Evolutionary conservation across 176 grass and related monocot species (phyloP).

Genomic region (Phyllostachys edulis): DNA sequence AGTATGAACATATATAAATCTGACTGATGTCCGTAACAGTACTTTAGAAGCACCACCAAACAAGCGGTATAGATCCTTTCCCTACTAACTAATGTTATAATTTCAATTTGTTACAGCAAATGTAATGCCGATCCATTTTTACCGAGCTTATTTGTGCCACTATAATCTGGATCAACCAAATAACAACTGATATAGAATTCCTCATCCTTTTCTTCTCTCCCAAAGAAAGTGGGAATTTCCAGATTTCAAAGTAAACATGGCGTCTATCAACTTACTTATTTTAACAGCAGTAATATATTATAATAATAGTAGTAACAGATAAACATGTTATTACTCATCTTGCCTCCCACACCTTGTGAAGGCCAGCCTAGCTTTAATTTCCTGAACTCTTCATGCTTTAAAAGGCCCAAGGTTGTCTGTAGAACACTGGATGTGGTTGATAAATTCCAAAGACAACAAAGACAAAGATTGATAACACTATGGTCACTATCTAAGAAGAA

Average conservation of each 20-base stretch:
- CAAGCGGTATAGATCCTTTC: too few species aligned
- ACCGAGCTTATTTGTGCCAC: too few species aligned
- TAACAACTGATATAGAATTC: too few species aligned
- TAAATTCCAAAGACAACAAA: neutral
- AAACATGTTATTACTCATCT: neutral
- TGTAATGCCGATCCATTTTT: too few species aligned
- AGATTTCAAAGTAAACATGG: neutral
- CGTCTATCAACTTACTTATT: neutral
- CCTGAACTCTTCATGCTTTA: neutral
- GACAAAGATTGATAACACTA: neutral
- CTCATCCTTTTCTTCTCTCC: neutral
- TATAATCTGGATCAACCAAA: too few species aligned
- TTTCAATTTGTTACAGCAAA: too few species aligned
- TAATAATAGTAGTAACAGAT: neutral
- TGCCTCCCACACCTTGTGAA: neutral
- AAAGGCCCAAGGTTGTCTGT: neutral
- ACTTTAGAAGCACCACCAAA: too few species aligned
- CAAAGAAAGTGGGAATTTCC: neutral
- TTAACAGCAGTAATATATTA: neutral
- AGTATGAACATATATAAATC: too few species aligned
- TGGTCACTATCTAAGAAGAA: neutral
- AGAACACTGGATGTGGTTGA: neutral
- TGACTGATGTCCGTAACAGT: too few species aligned
- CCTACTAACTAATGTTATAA: too few species aligned
- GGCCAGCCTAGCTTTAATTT: neutral